Evolutionary conservation across 169 alveolate genomes (phyloP).

Genomic region (Plasmodium sp.): DNA sequence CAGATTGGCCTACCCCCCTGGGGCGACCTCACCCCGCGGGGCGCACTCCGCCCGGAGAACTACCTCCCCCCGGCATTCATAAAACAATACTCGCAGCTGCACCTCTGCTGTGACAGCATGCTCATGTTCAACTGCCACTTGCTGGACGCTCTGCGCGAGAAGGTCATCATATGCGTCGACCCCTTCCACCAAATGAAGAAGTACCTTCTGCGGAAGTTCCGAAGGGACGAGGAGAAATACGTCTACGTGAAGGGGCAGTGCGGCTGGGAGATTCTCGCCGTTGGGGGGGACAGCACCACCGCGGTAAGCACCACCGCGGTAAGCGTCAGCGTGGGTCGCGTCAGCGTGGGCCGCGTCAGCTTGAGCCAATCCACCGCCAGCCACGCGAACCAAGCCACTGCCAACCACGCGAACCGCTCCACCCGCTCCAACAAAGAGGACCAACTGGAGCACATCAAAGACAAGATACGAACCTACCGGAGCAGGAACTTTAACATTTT

Average conservation of each 20-base stretch:
- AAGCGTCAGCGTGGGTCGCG: no score
- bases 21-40: background rate
- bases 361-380: no score
- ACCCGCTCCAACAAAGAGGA: background rate
- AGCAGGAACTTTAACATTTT: background rate
- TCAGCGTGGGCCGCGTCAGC: no score
- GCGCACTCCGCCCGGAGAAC: background rate
- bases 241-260: conserved; percentile 21
- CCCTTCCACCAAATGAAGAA: conserved; percentile 33
- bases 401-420: background rate
- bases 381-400: no score
- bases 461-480: background rate
- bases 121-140: conserved; percentile 32
- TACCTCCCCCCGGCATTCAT: background rate
- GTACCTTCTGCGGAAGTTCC: conserved; percentile 21
- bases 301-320: no score
- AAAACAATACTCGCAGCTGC: background rate
- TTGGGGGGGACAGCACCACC: background rate
- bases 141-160: conserved; percentile 12
- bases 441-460: background rate
- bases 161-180: conserved; percentile 44
- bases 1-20: background rate
- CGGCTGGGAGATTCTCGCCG: background rate
- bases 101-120: conserved; percentile 41
- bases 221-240: background rate